Evolutionary conservation across 208 protist species (phyloP), one percentile per base, ranked within the genome.

Genomic region (Leptomonas pyrrhocoris): DNA sequence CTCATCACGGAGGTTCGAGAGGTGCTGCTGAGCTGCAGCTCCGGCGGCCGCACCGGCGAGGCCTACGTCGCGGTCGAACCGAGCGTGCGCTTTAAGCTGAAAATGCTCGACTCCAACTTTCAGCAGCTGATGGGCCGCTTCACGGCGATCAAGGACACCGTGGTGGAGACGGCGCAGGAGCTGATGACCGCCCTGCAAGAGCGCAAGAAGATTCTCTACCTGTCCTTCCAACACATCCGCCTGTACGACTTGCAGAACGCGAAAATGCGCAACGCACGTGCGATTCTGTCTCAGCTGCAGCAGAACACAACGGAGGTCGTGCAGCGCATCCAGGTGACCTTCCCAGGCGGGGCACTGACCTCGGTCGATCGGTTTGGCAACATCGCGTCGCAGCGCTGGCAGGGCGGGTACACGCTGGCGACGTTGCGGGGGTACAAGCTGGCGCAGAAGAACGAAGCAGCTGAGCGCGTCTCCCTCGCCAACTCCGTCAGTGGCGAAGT

Each of bases 181-280:
- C 81, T 96, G 30, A 90, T 95, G 84, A 92, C 36, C 42, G 92
- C 94, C 12, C 68, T 97, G 64, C 82, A 93, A 49, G 94, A 97
- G 45, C 85, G 92, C 28, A 96, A 95, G 59, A 93, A 93, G 72
- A 91, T 94, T 56, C 83, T 97, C 7, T 93, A 94, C 73, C 77
- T 97, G n/a, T 94, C 90, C 30, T 84, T 94, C 21, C 94, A 97
- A 73, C 94, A 97, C 79, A 94, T 97, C 66, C 93, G 92, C 12
- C 68, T 95, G 21, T 96, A 96, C 72, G 94, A 96, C 66, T 68
- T 96, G 58, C 90, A 96, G 59, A 95, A 90, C 68, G 60, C 73
- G 1, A 96, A 96, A 46, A 80, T 96, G 72, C 90, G 92, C 19
- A 74, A 81, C 38, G 75, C 77, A 30, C 90, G 90, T 50, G 86